phyloP scores from a whole-genome alignment of 225 moss, liverwort and hornwort species.

The Pseudisothecium myosuroides region DNA sequence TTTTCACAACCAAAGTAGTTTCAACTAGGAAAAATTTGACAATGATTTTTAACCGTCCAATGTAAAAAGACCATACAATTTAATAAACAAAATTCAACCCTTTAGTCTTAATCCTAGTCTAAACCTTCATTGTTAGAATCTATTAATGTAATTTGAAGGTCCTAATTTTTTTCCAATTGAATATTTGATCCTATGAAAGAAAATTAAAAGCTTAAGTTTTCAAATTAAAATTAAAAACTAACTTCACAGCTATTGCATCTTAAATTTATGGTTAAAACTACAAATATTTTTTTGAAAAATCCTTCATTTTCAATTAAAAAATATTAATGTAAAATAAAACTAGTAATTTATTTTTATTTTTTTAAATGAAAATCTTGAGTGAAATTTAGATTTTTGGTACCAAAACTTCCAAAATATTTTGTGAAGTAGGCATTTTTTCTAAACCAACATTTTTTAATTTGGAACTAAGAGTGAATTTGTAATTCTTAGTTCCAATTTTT shows the following conservation, averaged over 20 bases:
- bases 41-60: background rate
- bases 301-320: background rate
- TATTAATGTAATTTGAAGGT: background rate
- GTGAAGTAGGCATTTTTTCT: background rate
- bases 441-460: background rate
- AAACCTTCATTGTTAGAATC: background rate
- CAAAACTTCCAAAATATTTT: too few species aligned
- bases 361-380: accelerated
- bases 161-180: background rate
- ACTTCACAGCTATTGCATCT: too few species aligned
- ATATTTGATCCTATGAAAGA: background rate
- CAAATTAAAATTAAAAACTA: background rate
- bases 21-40: background rate
- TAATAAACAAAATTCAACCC: too few species aligned
- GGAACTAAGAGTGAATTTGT: too few species aligned
- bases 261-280: background rate
- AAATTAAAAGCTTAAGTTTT: background rate
- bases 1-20: background rate
- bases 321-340: too few species aligned
- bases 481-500: background rate
- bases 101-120: background rate
- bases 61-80: background rate
- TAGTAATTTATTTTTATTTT: too few species aligned
- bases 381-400: background rate
- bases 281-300: background rate